Evolutionary conservation across 83 land plant species (phyloP).

Genomic region (Thuja plicata): DNA sequence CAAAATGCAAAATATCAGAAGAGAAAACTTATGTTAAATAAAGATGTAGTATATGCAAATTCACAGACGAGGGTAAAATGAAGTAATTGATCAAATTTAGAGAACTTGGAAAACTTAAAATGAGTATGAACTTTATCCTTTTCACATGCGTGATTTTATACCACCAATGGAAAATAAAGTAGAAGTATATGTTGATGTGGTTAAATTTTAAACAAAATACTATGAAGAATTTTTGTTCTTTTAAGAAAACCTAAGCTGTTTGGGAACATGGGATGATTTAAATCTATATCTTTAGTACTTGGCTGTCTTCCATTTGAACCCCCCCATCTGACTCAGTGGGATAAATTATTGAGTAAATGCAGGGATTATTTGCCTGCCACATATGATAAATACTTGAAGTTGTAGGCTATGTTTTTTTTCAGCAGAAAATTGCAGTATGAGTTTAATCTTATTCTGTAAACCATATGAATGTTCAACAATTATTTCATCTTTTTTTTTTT

Average conservation of each 20-base stretch:
- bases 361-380: background rate
- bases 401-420: background rate
- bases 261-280: background rate
- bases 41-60: background rate
- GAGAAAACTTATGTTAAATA: background rate
- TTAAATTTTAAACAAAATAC: too few species aligned
- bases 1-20: too few species aligned
- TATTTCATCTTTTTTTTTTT: too few species aligned
- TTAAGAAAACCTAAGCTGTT: background rate
- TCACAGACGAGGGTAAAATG: background rate
- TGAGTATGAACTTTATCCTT: background rate
- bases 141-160: background rate
- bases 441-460: too few species aligned
- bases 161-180: background rate
- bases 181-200: background rate
- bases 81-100: background rate
- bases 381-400: background rate
- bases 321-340: background rate
- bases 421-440: background rate
- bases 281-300: background rate
- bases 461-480: background rate
- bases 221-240: background rate
- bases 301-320: background rate
- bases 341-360: background rate
- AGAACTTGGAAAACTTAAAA: background rate